phyloP scores from a whole-genome alignment of 495 filamentous ascomycete genomes.

The Talaromyces borbonicus region DNA sequence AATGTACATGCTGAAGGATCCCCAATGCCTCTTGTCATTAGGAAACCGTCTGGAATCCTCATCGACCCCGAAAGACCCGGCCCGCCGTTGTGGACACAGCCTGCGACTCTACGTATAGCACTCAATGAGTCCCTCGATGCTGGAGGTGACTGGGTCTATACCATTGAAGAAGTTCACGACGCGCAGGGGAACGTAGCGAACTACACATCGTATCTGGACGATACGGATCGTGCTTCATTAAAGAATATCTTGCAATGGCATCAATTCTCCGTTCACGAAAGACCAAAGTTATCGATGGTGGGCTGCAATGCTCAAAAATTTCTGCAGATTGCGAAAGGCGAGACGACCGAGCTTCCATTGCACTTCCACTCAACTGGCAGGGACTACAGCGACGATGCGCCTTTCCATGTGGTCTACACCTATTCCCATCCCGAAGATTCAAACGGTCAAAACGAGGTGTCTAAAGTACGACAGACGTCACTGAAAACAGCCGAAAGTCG shows the following conservation, averaged over 20 bases:
- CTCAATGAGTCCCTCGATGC: constrained; percentile 78
- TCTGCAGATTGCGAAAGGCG: constrained; percentile 71
- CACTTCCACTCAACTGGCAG: constrained; percentile 53
- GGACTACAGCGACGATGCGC: constrained; percentile 33
- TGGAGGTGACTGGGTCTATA: constrained; percentile 76
- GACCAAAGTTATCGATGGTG: constrained; percentile 58
- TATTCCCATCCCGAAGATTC: constrained; percentile 54
- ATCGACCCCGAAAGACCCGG: constrained; percentile 43
- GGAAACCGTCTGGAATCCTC: constrained; percentile 44
- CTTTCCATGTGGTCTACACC: constrained; percentile 43
- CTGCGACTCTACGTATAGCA: constrained; percentile 62
- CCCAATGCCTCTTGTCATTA: constrained; percentile 58
- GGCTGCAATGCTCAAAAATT: constrained; percentile 70
- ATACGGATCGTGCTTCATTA: constrained; percentile 51
- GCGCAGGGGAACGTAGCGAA: constrained; percentile 78
- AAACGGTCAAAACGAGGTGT: constrained; percentile 43
- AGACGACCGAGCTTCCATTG: constrained; percentile 57
- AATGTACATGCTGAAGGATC: constrained; percentile 85
- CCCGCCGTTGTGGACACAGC: constrained; percentile 70
- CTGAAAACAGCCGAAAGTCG: constrained; percentile 28
- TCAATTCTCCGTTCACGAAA: constrained; percentile 81
- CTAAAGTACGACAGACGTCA: constrained; percentile 33
- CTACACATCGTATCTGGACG: constrained; percentile 50
- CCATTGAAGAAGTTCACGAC: constrained; percentile 84
- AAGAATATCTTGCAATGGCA: constrained; percentile 54